Evolutionary conservation across 345 rosid species (phyloP).

Genomic region (Psidium guajava): DNA sequence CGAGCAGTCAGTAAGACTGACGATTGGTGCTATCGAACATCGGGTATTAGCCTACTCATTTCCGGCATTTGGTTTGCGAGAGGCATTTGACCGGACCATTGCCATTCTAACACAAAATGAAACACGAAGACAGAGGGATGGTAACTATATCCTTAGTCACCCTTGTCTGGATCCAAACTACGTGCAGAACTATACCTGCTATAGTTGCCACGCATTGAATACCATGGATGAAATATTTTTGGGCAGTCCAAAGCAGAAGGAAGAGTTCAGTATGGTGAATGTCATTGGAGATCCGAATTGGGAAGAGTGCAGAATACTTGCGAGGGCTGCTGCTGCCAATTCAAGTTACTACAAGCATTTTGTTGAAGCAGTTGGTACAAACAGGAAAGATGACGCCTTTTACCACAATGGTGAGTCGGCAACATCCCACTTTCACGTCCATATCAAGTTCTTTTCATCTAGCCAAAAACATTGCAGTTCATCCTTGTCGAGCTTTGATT

Average conservation of each 20-base stretch:
- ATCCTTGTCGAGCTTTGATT: background rate
- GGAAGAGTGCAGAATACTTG: conserved; percentile 34
- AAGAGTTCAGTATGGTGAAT: background rate
- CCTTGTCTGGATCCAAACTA: conserved; percentile 39
- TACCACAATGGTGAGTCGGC: conserved; percentile 15
- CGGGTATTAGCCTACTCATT: conserved; percentile 32
- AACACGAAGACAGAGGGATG: background rate
- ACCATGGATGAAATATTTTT: background rate
- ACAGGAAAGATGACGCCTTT: conserved; percentile 10
- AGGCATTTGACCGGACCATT: conserved; percentile 47
- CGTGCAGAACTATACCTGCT: conserved; percentile 31
- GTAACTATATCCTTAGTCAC: conserved; percentile 22
- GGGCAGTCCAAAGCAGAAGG: conserved; percentile 1
- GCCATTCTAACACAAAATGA: conserved; percentile 18
- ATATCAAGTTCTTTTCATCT: background rate
- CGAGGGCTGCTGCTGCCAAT: conserved; percentile 38
- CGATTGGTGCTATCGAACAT: conserved; percentile 18
- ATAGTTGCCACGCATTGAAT: conserved; percentile 9
- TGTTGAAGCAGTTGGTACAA: background rate
- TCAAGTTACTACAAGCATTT: conserved; percentile 17
- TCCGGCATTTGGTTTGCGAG: conserved; percentile 41
- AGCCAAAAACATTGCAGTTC: background rate
- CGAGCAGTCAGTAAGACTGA: conserved; percentile 18
- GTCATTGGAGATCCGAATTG: conserved; percentile 42
- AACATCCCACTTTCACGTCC: background rate